Percentiles rank a stretch among this genome's conserved stretches.
Evolutionary conservation across 345 rosid species (phyloP).

Genomic region (Gossypium anomalum): DNA sequence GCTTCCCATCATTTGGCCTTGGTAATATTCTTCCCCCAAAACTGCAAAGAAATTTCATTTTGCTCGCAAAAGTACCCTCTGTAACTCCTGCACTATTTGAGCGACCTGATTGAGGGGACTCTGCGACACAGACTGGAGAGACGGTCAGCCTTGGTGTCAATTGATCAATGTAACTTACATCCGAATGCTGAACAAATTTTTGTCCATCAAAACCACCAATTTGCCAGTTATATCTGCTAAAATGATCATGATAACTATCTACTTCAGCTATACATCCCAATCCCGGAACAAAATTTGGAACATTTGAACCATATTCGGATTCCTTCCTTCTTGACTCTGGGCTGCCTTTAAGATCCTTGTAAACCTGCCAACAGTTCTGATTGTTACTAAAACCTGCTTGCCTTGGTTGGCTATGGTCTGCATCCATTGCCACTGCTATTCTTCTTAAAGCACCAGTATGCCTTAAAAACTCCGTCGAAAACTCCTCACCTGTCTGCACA

Average conservation of each 20-base stretch:
- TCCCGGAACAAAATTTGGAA: slow-evolving; percentile 30
- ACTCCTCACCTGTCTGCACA: slow-evolving; percentile 81
- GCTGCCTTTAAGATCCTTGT: slow-evolving; percentile 37
- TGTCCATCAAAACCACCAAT: slow-evolving; percentile 21
- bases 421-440: slow-evolving; percentile 20
- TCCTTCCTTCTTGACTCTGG: slow-evolving; percentile 39
- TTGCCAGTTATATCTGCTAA: slow-evolving; percentile 27
- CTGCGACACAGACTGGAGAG: slow-evolving; percentile 18
- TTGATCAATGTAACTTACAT: slow-evolving; percentile 19
- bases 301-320: slow-evolving; percentile 28
- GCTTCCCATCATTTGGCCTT: slow-evolving; percentile 75
- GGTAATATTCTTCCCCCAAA: slow-evolving; percentile 80
- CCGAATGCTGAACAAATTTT: slow-evolving; percentile 18
- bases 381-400: slow-evolving; percentile 20
- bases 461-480: slow-evolving; percentile 55
- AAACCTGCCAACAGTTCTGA: slow-evolving; percentile 30
- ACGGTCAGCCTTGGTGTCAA: slow-evolving; percentile 10
- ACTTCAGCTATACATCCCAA: slow-evolving; percentile 25
- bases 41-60: slow-evolving; percentile 82
- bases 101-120: slow-evolving; percentile 37
- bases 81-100: slow-evolving; percentile 26
- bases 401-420: slow-evolving; percentile 18
- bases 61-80: slow-evolving; percentile 28
- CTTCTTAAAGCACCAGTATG: slow-evolving; percentile 43
- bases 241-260: slow-evolving; percentile 25